Base-by-base conservation (phyloP, 1,139 yeast genomes). In the Kodamaea plutei region DNA sequence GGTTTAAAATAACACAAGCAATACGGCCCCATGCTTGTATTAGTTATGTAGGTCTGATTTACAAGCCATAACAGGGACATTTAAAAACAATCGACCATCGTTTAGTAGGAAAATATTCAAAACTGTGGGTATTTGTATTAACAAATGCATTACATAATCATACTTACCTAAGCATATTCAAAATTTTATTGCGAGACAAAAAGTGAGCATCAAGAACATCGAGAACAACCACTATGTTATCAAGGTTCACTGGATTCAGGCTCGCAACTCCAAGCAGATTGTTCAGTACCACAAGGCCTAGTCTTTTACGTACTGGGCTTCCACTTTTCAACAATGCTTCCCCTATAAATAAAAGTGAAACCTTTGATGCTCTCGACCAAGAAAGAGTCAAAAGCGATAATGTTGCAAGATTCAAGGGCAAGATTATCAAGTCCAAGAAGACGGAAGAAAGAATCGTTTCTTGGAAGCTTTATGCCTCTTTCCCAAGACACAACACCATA, bases 401-500 rank as follows among this genome's bases (percentile, higher is more conserved):
- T n/a, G 6, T 8, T 11, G 30, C 25, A 8, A 14, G 14, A 21
- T 25, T 22, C 20, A 26, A 23, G 15, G 20, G 13, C 20, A 30
- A 23, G 19, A 31, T 23, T 10, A 20, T 27, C 21, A 27, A 23
- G 28, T 25, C 35, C 33, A 42, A 41, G 37, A 57, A 56, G 24
- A 10, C 29, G 13, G 33, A 33, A 37, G 65, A 61, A 39, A 51
- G 52, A 35, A 51, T 62, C 16, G 70, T 66, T 7, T 77, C 77
- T 46, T 81, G 88, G 67, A 79, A 84, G 34, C 56, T 89, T 37
- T 84, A 84, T 58, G 87, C 87, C 39, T 65, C 69, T 21, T 89
- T 88, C 61, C 76, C 81, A 36, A 78, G 78, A 53, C 91, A 88
- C 63, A 89, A 89, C 62, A 84, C 95, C 4, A 77, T 80, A 47